Base-by-base conservation (phyloP, 441 rosid species). In the Gossypium lobatum region DNA sequence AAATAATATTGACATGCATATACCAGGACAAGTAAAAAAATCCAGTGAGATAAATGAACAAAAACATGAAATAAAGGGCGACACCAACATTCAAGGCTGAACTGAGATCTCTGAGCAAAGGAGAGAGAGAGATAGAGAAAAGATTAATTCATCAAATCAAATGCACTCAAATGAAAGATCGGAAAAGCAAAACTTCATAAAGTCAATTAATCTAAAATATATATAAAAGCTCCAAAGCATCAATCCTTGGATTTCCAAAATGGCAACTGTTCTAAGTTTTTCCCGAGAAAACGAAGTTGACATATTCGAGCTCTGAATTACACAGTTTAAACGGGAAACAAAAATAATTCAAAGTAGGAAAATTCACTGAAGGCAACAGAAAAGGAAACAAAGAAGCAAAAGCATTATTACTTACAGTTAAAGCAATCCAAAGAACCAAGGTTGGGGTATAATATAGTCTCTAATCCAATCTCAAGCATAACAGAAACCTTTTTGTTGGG, bases 391-490 rank as follows among this genome's bases (percentile, higher is more conserved):
- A 55, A n/a, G 70, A 76, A 45, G 73, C 68, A 80, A 64, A 78
- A 6, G 64, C 72, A 60, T 76, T 60, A 79, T 81, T 61, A 83
- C 91, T 83, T 80, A 87, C 90, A 20, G 87, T 70, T 21, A 72
- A 84, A 82, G 91, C 82, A 81, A 85, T 73, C 71, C 65, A 68
- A 72, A 78, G 81, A 72, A 67, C 71, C 77, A 75, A 77, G 79
- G 76, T 82, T 61, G 55, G 82, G 70, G 62, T 16, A 34, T 62
- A 26, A 34, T 13, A 48, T 13, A 54, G 34, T 73, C 54, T 75
- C 71, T 42, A 58, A 62, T 28, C 66, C 59, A 74, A 52, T 53
- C 46, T 52, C 64, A 31, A 69, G 55, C 54, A 60, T 39, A 31
- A 17, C 48, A 39, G 8, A 52, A 16, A 21, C 46, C 46, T 39